Base-by-base conservation (phyloP, 345 rosid genomes). In the Passiflora organensis region DNA sequence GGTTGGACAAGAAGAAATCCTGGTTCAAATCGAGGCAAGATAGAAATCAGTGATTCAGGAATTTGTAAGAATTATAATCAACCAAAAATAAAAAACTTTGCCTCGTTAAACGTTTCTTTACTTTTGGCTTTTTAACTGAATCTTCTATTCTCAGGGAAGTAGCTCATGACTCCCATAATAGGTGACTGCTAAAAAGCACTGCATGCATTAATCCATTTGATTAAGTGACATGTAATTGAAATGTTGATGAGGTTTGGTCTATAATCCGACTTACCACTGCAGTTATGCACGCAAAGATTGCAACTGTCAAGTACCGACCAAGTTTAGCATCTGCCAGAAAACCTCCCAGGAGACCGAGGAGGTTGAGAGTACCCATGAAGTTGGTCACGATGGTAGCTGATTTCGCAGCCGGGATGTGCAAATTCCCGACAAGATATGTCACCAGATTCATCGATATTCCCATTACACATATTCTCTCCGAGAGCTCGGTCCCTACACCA, bases 281-380 rank as follows among this genome's bases (percentile, higher is more conserved):
- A 24, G 93, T 72, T 43, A 91, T 60, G 44, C 78, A 60, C 53
- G 87, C 80, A 54, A 76, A 82, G 63, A 85, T 72, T 51, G 85
- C 79, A 24, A 91, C 89, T 17, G 87, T 82, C 63, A 69, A 56
- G 80, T 84, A 91, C 10, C 96, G 84, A 46, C 96, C 95, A 6
- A 91, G 84, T 56, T 76, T 85, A 25, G 98, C 93, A 48, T 91
- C 98, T 4, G 98, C 98, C 53, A 91, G 54, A 78, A 91, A 91
- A 17, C 98, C 98, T 36, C 95, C 90, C 0, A 88, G 83, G 37
- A 91, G 85, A 28, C 95, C 95, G 6, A 91, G 79, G 44, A 85
- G 83, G 60, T 85, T 83, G 62, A 88, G 95, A 32, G 96, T 81
- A 32, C 98, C 98, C 85, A 91, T 68, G 84, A 88, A 91, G 66